phyloP scores from a whole-genome alignment of 179 eudicot species.

The Heliamphora ciliata region DNA sequence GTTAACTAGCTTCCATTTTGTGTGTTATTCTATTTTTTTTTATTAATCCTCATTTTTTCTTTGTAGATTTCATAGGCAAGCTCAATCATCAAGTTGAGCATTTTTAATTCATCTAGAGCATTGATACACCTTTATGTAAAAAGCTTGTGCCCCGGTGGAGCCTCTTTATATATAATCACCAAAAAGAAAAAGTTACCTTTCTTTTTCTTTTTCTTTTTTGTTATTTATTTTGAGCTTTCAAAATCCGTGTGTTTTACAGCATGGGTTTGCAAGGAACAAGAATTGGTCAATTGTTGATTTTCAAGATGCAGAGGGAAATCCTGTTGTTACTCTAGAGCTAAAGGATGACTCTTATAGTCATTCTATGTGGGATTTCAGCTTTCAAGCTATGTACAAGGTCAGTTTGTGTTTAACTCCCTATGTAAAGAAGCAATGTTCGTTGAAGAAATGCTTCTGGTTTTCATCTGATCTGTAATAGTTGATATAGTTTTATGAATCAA shows the following conservation, averaged over 20 bases:
- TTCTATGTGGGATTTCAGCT: conserved; percentile 95
- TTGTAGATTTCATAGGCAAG: no score
- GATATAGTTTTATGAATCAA: neutral
- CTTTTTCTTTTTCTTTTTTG: neutral
- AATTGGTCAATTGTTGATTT: conserved; percentile 74
- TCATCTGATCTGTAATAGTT: neutral
- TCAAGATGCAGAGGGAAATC: conserved; percentile 59
- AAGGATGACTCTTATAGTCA: conserved; percentile 78
- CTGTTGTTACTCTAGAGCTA: conserved; percentile 69
- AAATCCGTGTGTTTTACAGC: conserved; percentile 45
- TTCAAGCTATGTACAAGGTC: conserved; percentile 82
- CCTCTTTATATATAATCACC: no score
- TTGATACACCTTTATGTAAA: no score
- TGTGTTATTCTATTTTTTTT: no score
- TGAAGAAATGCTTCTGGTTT: neutral
- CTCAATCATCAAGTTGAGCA: no score
- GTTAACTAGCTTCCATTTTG: no score
- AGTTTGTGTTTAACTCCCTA: neutral
- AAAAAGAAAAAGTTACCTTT: no score
- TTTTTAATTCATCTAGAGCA: no score
- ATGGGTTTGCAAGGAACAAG: conserved; percentile 92
- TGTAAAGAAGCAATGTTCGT: neutral
- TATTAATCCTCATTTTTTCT: no score
- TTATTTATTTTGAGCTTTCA: conserved; percentile 16
- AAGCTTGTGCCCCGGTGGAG: no score